Conservation (phyloP, 1,284 basidiomycete species). For the Rhizopogon parksii region DNA sequence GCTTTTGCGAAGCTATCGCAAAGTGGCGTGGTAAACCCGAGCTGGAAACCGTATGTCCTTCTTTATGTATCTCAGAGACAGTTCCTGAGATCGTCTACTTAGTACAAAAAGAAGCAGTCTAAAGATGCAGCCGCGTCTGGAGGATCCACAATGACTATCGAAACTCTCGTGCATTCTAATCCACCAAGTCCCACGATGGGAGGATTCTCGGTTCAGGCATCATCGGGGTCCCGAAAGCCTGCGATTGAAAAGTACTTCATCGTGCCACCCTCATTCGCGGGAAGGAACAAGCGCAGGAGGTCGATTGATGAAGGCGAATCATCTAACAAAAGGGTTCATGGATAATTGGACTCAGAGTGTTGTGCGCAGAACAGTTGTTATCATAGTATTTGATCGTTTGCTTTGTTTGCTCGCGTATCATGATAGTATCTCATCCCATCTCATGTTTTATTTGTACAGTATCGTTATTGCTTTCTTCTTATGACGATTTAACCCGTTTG, state of each 20-base stretch:
- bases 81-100: slow-evolving; percentile 10
- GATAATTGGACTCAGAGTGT: slow-evolving; percentile 6
- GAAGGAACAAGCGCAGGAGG: slow-evolving; percentile 25
- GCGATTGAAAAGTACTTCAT: slow-evolving; percentile 39
- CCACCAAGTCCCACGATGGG: slow-evolving; percentile 44
- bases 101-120: slow-evolving; percentile 50
- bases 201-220: slow-evolving; percentile 10
- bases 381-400: slow-evolving; percentile 1
- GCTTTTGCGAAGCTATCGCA: slow-evolving; percentile 73
- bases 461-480: slow-evolving; percentile 21
- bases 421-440: neutral
- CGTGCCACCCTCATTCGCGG: slow-evolving; percentile 16
- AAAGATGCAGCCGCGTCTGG: slow-evolving; percentile 29
- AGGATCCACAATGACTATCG: slow-evolving; percentile 44
- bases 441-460: slow-evolving; percentile 21
- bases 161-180: slow-evolving; percentile 57
- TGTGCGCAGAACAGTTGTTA: slow-evolving; percentile 10
- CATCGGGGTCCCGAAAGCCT: slow-evolving; percentile 21
- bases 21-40: slow-evolving; percentile 78
- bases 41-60: slow-evolving; percentile 57
- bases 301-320: slow-evolving; percentile 24
- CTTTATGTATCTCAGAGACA: neutral
- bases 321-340: slow-evolving; percentile 20
- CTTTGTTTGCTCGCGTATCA: neutral
- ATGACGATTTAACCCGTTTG: neutral